A percentile compares a stretch with the other conserved stretches of the same genome.
Conservation (phyloP, 2,329 filamentous ascomycete genomes). For the Fusarium sp. region DNA sequence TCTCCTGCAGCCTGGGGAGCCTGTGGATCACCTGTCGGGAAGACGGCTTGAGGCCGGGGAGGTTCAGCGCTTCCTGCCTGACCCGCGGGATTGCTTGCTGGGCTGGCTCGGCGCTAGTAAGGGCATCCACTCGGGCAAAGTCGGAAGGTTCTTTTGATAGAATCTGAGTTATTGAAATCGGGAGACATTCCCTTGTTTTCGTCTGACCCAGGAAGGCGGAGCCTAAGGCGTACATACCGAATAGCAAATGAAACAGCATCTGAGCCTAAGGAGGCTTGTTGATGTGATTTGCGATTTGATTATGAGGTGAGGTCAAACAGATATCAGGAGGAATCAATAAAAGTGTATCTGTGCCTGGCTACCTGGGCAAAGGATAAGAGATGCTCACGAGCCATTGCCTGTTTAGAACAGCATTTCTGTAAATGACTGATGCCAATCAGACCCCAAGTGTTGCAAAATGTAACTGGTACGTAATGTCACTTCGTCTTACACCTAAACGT, state of each 20-base stretch:
- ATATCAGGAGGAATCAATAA: slow-evolving; percentile 17
- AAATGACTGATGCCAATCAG: slow-evolving; percentile 31
- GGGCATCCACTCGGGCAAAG: slow-evolving; percentile 40
- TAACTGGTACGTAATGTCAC: slow-evolving; percentile 27
- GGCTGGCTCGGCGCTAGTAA: slow-evolving; percentile 33
- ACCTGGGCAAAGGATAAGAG: neutral
- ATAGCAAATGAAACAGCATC: slow-evolving; percentile 22
- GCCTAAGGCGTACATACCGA: slow-evolving; percentile 1
- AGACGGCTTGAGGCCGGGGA: slow-evolving; percentile 21
- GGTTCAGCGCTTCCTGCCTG: slow-evolving; percentile 25
- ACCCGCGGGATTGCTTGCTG: slow-evolving; percentile 39
- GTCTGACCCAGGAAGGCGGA: slow-evolving; percentile 37
- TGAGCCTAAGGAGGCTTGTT: slow-evolving; percentile 7
- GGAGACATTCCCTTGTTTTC: slow-evolving; percentile 39
- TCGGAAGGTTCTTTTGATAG: slow-evolving; percentile 34
- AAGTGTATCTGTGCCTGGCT: too few relatives aligned
- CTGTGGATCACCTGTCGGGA: slow-evolving; percentile 24
- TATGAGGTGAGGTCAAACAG: neutral
- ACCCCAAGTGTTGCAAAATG: slow-evolving; percentile 1
- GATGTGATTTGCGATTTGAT: slow-evolving; percentile 3
- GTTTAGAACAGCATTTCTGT: slow-evolving; percentile 2
- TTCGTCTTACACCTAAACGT: slow-evolving; percentile 17
- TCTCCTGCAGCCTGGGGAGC: slow-evolving; percentile 30
- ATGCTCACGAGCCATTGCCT: slow-evolving; percentile 22
- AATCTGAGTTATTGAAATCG: slow-evolving; percentile 39